These are phyloP conservation scores for Spathaspora arborariae DNA, from an alignment of 805 yeast genomes.

Conservation along the genomic window DNA sequence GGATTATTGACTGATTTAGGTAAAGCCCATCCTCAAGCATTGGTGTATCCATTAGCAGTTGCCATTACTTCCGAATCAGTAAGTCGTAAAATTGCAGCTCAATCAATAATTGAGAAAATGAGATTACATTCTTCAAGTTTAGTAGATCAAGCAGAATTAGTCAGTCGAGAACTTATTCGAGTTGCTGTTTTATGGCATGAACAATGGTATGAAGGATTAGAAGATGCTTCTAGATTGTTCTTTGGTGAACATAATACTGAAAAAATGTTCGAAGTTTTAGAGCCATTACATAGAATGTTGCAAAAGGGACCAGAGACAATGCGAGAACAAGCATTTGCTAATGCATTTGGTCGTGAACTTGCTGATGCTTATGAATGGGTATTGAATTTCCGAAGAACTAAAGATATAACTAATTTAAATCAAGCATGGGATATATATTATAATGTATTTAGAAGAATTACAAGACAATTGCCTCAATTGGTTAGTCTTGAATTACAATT, in stretches of 20 bases:
- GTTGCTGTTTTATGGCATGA: slow-evolving; percentile 98
- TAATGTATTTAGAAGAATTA: slow-evolving; percentile 86
- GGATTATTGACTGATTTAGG: slow-evolving; percentile 85
- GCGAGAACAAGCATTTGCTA: slow-evolving; percentile 87
- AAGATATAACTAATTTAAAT: slow-evolving; percentile 81
- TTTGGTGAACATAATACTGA: slow-evolving; percentile 94
- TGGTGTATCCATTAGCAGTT: slow-evolving; percentile 92
- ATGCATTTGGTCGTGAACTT: slow-evolving; percentile 89
- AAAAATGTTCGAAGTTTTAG: slow-evolving; percentile 87
- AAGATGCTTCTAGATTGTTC: slow-evolving; percentile 90
- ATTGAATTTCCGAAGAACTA: slow-evolving; percentile 75
- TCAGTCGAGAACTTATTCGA: slow-evolving; percentile 88
- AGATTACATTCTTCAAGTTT: slow-evolving; percentile 77
- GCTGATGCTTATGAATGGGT: slow-evolving; percentile 95
- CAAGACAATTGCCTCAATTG: slow-evolving; percentile 83
- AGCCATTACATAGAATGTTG: slow-evolving; percentile 82
- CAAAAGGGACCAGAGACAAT: slow-evolving; percentile 88
- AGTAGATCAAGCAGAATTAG: slow-evolving; percentile 90
- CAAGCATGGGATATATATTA: slow-evolving; percentile 99
- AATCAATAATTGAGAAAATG: slow-evolving; percentile 88
- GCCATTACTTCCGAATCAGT: slow-evolving; percentile 92
- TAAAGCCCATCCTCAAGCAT: slow-evolving; percentile 94
- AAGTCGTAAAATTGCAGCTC: slow-evolving; percentile 87
- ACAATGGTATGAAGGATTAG: slow-evolving; percentile 96
- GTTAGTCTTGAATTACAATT: slow-evolving; percentile 85